phyloP scores from a whole-genome alignment of 169 alveolate genomes.

The Cryptosporidium parvum region DNA sequence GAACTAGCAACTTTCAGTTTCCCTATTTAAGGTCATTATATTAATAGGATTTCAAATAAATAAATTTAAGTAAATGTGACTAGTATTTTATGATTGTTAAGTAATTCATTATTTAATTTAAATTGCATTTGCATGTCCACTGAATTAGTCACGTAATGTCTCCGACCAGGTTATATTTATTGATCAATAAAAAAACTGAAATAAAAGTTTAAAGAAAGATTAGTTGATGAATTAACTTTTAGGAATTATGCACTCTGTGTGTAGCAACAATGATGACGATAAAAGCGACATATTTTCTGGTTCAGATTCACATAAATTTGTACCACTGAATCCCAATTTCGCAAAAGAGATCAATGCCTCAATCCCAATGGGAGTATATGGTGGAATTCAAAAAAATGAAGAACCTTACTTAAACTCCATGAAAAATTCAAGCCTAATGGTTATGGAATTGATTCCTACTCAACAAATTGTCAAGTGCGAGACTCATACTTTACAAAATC shows the following conservation, averaged over 20 bases:
- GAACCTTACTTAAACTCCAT: background rate
- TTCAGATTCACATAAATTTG: slow-evolving; percentile 31
- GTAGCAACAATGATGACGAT: background rate
- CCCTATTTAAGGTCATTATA: slow-evolving; percentile 61
- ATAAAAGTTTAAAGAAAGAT: background rate
- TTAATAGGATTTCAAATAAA: background rate
- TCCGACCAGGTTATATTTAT: background rate
- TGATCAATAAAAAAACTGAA: background rate
- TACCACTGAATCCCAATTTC: slow-evolving; percentile 23
- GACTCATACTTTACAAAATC: background rate
- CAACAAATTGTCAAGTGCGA: slow-evolving; percentile 8
- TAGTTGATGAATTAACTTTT: background rate
- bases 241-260: background rate
- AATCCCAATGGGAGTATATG: slow-evolving; percentile 60
- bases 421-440: slow-evolving; percentile 25
- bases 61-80: background rate
- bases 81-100: background rate
- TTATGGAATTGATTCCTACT: slow-evolving; percentile 47
- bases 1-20: slow-evolving; percentile 27
- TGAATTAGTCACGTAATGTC: slow-evolving; percentile 36
- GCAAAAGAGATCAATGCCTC: slow-evolving; percentile 37
- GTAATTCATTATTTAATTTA: background rate
- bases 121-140: slow-evolving; percentile 53
- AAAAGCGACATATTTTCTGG: slow-evolving; percentile 36
- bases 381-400: slow-evolving; percentile 39